Evolutionary conservation across 2,329 filamentous ascomycete species (phyloP).

Genomic region (Exserohilum rostratum): DNA sequence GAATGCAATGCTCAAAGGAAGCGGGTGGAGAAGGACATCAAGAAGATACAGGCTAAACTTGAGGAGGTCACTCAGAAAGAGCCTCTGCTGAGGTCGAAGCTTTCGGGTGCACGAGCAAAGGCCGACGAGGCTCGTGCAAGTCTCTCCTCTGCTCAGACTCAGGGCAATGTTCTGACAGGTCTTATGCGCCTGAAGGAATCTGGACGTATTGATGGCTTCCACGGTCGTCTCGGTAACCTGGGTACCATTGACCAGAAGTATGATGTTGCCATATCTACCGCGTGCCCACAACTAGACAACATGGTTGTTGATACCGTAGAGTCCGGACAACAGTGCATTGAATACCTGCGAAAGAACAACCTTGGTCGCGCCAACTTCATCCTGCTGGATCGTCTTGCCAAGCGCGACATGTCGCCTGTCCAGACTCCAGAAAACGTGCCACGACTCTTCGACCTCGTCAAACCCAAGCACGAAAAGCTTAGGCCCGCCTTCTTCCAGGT

Average conservation of each 20-base stretch:
- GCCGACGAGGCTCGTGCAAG: constrained; percentile 94
- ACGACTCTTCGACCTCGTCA: constrained; percentile 89
- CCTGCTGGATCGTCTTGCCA: constrained; percentile 83
- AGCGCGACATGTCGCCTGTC: constrained; percentile 77
- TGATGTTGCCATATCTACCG: constrained; percentile 97
- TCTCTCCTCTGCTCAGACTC: constrained; percentile 86
- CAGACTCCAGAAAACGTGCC: constrained; percentile 91
- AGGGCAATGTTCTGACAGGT: constrained; percentile 88
- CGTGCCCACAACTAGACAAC: constrained; percentile 88
- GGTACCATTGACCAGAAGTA: constrained; percentile 93
- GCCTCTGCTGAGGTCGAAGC: constrained; percentile 78
- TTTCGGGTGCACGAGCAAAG: constrained; percentile 90
- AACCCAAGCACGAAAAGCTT: constrained; percentile 85
- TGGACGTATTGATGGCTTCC: constrained; percentile 94
- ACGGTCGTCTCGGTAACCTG: constrained; percentile 91
- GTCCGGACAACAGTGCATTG: constrained; percentile 95
- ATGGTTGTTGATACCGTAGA: constrained; percentile 97
- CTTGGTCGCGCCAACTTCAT: constrained; percentile 97
- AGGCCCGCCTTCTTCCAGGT: constrained; percentile 92
- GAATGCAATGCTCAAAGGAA: constrained; percentile 75
- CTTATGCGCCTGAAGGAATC: constrained; percentile 95
- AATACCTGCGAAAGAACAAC: constrained; percentile 96
- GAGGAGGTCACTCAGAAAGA: constrained; percentile 76
- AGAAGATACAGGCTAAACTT: constrained; percentile 74
- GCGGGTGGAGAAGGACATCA: constrained; percentile 74